phyloP scores from a whole-genome alignment of 352 stramenopile genomes.

The Pythium monospermum region DNA sequence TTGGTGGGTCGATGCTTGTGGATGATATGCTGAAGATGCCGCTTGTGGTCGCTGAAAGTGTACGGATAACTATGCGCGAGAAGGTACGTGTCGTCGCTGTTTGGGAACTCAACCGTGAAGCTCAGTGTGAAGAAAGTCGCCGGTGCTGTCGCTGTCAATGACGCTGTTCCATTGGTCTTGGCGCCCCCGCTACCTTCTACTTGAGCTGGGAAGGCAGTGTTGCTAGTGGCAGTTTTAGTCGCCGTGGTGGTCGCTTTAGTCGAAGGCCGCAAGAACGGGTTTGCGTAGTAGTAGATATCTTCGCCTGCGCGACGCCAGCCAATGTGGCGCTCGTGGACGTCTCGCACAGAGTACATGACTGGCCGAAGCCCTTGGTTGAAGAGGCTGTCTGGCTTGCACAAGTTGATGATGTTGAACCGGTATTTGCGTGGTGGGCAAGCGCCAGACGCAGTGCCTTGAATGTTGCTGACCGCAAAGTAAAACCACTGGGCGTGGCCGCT shows the following conservation, averaged over 20 bases:
- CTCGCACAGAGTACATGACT: conserved; percentile 80
- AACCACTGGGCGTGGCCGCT: conserved; percentile 90
- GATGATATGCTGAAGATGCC: conserved; percentile 46
- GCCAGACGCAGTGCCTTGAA: conserved; percentile 1
- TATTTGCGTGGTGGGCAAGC: conserved; percentile 29
- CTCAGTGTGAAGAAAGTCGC: conserved; percentile 81
- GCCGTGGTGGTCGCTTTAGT: conserved; percentile 8
- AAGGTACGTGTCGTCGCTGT: conserved; percentile 80
- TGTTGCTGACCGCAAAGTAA: conserved; percentile 90
- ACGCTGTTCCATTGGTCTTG: too few relatives aligned
- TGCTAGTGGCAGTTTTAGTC: conserved; percentile 3
- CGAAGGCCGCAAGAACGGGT: conserved; percentile 38
- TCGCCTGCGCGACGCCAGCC: conserved; percentile 74
- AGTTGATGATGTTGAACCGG: conserved; percentile 91
- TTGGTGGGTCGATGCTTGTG: conserved; percentile 3
- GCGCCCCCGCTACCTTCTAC: too few relatives aligned
- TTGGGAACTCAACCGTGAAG: conserved; percentile 82
- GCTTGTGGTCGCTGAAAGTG: conserved; percentile 77
- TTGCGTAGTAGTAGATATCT: conserved; percentile 87
- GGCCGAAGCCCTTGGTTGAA: conserved; percentile 91
- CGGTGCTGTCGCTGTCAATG: not conserved
- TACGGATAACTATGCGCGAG: conserved; percentile 92
- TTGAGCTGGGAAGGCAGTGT: not conserved
- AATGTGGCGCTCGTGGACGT: conserved; percentile 40
- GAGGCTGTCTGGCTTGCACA: conserved; percentile 90